Evolutionary conservation across 2,329 filamentous ascomycete genomes (phyloP).

Genomic region (Neonectria sp.): DNA sequence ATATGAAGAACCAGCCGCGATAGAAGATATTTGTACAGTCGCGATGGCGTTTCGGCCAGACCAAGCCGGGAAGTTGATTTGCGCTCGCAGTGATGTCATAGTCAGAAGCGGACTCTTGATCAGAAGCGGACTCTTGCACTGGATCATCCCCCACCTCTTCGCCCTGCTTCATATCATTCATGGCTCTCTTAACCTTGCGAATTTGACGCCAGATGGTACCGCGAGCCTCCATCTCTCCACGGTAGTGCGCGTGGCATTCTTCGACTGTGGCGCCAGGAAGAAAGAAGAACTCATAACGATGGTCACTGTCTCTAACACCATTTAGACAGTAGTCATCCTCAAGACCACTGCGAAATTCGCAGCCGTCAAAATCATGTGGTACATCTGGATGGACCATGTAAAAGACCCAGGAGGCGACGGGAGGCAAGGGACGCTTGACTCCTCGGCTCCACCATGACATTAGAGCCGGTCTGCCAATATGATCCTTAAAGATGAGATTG

Average conservation of each 20-base stretch:
- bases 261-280: constrained; percentile 11
- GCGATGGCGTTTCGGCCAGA: constrained; percentile 14
- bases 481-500: constrained; percentile 18
- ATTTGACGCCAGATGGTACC: constrained; percentile 28
- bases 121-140: neutral
- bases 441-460: constrained; percentile 10
- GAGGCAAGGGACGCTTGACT: neutral
- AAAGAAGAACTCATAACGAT: constrained; percentile 24
- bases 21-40: constrained; percentile 9
- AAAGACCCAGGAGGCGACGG: constrained; percentile 20
- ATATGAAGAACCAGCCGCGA: constrained; percentile 21
- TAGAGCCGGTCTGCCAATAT: constrained; percentile 11
- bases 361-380: constrained; percentile 17
- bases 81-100: neutral
- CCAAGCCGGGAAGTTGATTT: constrained; percentile 25
- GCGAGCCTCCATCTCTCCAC: constrained; percentile 18
- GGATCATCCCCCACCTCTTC: constrained; percentile 3
- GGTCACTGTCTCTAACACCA: neutral
- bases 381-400: constrained; percentile 23
- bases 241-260: constrained; percentile 21
- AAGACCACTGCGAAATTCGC: neutral
- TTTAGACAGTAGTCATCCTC: neutral
- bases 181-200: constrained; percentile 19
- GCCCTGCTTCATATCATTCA: constrained; percentile 12
- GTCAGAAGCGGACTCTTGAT: neutral